Base-by-base conservation (phyloP, 495 filamentous ascomycete genomes). In the Aeminium ludgeri region DNA sequence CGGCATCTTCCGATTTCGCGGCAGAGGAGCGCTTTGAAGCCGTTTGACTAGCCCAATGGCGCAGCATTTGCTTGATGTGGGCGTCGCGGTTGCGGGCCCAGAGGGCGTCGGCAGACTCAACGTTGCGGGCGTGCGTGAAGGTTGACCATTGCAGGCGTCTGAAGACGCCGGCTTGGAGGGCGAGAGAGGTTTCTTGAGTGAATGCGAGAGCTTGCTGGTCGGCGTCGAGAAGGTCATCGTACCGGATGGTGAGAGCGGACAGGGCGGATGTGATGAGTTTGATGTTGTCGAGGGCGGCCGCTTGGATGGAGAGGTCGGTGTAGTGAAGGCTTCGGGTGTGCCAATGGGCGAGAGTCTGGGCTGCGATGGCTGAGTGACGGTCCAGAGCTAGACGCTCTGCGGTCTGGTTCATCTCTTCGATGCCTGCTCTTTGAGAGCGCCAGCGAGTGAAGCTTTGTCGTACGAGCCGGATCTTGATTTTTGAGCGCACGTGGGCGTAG, bases 401-500 rank as follows among this genome's bases (percentile, higher is more conserved):
- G 20, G 45, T 32, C 1, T 7, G 17, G 19, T 35, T 19, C 46
- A 46, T 46, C 10, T 12, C 11, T 8, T 11, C 2, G 1, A 43
- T 11, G 11, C 19, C 12, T 12, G 19, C 40, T 7, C 17, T 37
- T 31, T 25, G 36, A 7, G 23, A 11, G 15, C 32, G 33, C 44
- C 38, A 41, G 6, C 18, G 4, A 11, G 10, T 20, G 5, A 51
- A 34, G 20, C 20, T 34, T 6, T 29, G 13, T n/a, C 34, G 15
- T 16, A 40, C 48, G 11, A 44, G 20, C 12, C 44, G 20, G 34
- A 76, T 65, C 53, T 82, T 83, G 17, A 61, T 50, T 35, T 55
- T 66, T 30, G 74, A 59, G 33, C 78, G 62, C 17, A 77, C 55
- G 33, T 65, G 64, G 0, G 64, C 61, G 59, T 83, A 82, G 7